Evolutionary conservation across 345 rosid species (phyloP).

Genomic region (Camelina sativa): DNA sequence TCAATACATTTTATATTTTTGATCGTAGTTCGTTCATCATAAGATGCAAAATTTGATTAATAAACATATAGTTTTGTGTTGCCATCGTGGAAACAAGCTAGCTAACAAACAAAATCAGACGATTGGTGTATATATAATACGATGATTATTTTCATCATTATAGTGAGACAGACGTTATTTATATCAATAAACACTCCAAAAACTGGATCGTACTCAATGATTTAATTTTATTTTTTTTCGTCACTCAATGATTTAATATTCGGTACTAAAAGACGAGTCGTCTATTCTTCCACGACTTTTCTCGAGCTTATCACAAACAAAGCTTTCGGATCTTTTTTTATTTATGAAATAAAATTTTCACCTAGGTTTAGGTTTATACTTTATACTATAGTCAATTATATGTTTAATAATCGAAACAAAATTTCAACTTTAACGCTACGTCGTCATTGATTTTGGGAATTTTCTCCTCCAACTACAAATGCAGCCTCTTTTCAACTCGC

Average conservation of each 20-base stretch:
- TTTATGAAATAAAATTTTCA: not conserved
- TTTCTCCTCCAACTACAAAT: conserved; percentile 27
- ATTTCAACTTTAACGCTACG: conserved; percentile 9
- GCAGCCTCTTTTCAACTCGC: conserved; percentile 4
- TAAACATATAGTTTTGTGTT: not conserved
- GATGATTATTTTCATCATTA: not conserved
- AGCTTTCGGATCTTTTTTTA: not conserved
- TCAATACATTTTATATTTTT: too few relatives aligned
- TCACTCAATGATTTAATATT: not conserved
- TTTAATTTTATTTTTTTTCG: too few relatives aligned
- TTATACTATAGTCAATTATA: conserved; percentile 2
- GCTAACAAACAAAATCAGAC: not conserved
- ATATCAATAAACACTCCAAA: not conserved
- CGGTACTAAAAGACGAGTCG: not conserved
- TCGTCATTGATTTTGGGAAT: conserved; percentile 30
- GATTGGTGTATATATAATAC: not conserved
- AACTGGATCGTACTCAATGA: not conserved
- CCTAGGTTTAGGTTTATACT: not conserved
- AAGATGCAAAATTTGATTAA: too few relatives aligned
- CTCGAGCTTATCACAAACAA: conserved; percentile 10
- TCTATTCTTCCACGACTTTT: conserved; percentile 17
- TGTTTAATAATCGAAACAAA: not conserved
- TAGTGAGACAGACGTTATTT: not conserved
- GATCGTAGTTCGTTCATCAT: too few relatives aligned
- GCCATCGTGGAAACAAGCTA: not conserved